A percentile compares a stretch with the other conserved stretches of the same genome.
Conservation (phyloP, 2,329 filamentous ascomycete genomes). For the Lecanicillium sp. region DNA sequence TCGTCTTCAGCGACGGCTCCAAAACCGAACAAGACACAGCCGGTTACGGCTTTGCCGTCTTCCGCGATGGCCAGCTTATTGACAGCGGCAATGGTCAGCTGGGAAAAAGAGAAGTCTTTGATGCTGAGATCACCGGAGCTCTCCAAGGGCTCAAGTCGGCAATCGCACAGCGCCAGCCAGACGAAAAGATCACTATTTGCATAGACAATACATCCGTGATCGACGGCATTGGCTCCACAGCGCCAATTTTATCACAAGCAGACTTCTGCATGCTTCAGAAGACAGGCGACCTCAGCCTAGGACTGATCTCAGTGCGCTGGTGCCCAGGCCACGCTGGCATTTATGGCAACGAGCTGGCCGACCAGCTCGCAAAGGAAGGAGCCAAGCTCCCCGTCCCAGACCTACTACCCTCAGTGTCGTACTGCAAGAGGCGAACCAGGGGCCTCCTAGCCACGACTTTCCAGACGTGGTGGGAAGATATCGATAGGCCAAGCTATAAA, state of each 20-base stretch:
- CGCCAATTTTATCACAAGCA: neutral
- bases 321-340: neutral
- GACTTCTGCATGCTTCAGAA: neutral
- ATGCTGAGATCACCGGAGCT: neutral
- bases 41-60: neutral
- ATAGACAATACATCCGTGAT: neutral
- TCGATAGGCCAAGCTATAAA: constrained; percentile 1
- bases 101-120: neutral
- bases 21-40: neutral
- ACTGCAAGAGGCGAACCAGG: constrained; percentile 3
- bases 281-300: neutral
- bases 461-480: constrained; percentile 1
- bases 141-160: neutral
- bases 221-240: neutral
- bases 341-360: too few relatives aligned
- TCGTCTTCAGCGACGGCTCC: neutral
- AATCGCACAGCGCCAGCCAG: neutral
- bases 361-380: constrained; percentile 6
- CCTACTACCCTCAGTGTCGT: neutral
- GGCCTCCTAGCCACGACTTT: neutral
- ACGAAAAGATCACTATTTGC: neutral
- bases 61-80: neutral
- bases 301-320: neutral
- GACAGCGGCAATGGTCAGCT: neutral
- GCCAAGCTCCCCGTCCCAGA: constrained; percentile 1